These are phyloP conservation scores for Apostasia ramifera DNA, from an alignment of 106 monocot species.

Conservation along the genomic window DNA sequence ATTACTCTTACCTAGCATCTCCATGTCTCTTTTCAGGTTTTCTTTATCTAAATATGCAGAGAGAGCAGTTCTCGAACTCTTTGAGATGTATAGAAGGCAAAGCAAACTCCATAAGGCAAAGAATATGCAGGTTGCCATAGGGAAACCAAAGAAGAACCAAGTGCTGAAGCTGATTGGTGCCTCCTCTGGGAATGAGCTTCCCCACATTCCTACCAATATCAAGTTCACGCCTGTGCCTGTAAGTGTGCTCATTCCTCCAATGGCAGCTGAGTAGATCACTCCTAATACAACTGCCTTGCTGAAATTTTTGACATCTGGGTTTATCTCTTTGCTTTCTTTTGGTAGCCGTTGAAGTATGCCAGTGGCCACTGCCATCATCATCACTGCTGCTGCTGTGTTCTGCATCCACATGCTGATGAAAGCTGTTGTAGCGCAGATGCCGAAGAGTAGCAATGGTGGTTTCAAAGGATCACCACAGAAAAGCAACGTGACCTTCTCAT, in stretches of 20 bases:
- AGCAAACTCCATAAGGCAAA: conserved; percentile 7
- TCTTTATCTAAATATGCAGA: conserved; percentile 7
- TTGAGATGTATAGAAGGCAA: conserved; percentile 1
- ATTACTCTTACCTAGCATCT: conserved; percentile 1
- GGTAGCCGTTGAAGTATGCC: conserved; percentile 4
- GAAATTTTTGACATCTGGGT: neutral
- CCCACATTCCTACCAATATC: conserved; percentile 9
- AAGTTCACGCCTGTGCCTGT: conserved; percentile 1
- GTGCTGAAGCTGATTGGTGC: conserved; percentile 8
- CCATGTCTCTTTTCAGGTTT: conserved; percentile 1
- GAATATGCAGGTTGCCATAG: conserved; percentile 2
- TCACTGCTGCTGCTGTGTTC: conserved; percentile 24
- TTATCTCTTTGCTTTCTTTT: neutral
- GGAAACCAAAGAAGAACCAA: conserved; percentile 10
- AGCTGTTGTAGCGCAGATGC: conserved; percentile 32
- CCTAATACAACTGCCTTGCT: conserved; percentile 2
- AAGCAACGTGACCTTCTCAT: conserved; percentile 18
- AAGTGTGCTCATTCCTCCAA: conserved; percentile 6
- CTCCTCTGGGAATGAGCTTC: conserved; percentile 2
- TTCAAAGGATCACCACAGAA: conserved; percentile 27
- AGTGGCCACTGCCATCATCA: conserved; percentile 6
- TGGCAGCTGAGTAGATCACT: conserved; percentile 2
- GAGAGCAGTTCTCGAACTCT: neutral
- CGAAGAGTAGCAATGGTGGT: conserved; percentile 29
- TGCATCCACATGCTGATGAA: conserved; percentile 66